These are phyloP conservation scores for Taxawa tesnikishii DNA, from an alignment of 2,329 filamentous ascomycete species.

Conservation along the genomic window DNA sequence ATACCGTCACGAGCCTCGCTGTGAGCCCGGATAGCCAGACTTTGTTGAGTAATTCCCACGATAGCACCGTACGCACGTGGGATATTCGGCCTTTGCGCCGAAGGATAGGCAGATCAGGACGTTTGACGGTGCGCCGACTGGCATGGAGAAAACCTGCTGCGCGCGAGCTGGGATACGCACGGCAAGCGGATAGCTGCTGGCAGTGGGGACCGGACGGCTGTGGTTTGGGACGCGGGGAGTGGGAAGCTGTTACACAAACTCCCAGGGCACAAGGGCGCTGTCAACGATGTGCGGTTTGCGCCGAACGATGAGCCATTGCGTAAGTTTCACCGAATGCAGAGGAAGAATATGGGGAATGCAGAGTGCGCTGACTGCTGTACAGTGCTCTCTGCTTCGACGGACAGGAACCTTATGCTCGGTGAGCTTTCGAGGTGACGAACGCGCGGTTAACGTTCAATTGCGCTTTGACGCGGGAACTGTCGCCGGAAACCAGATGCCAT, in stretches of 20 bases:
- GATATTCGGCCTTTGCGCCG: constrained; percentile 86
- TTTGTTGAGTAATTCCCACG: constrained; percentile 83
- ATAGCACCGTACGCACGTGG: constrained; percentile 90
- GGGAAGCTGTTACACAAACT: constrained; percentile 90
- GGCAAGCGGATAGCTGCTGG: constrained; percentile 83
- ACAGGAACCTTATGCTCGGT: constrained; percentile 21
- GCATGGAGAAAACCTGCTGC: constrained; percentile 85
- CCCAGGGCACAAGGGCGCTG: constrained; percentile 86
- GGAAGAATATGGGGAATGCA: neutral
- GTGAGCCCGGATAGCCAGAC: constrained; percentile 91
- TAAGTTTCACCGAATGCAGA: constrained; percentile 48
- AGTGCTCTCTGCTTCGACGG: constrained; percentile 21
- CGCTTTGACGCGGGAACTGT: too few species aligned
- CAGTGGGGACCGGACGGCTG: constrained; percentile 78
- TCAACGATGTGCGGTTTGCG: constrained; percentile 88
- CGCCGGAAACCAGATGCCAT: too few species aligned
- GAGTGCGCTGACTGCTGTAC: neutral
- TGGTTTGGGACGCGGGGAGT: constrained; percentile 81
- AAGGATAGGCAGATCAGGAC: constrained; percentile 73
- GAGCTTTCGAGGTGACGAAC: neutral
- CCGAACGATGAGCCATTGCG: constrained; percentile 74
- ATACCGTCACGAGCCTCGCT: constrained; percentile 80
- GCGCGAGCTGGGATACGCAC: constrained; percentile 77
- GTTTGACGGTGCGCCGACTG: constrained; percentile 81
- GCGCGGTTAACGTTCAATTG: too few species aligned